Percentiles rank a stretch among this genome's conserved stretches.
Evolutionary conservation across 2,329 filamentous ascomycete species (phyloP).

Genomic region (Sarocladiaceae sp.): DNA sequence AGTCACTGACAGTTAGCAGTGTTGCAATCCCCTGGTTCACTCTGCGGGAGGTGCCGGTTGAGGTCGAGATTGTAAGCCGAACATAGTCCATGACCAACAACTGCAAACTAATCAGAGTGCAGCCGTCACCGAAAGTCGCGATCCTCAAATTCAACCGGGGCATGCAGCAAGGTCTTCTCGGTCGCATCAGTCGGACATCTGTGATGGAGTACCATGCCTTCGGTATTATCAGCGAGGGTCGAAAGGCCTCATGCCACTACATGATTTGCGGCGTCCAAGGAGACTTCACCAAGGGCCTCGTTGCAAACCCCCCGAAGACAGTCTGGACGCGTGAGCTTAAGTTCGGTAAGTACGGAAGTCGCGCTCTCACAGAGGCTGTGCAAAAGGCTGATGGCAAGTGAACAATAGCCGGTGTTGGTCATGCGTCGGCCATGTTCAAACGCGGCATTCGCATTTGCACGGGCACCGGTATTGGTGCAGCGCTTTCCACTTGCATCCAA

Average conservation of each 20-base stretch:
- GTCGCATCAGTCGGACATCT: slow-evolving; percentile 33
- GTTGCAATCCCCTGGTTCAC: slow-evolving; percentile 33
- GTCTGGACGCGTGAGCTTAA: slow-evolving; percentile 35
- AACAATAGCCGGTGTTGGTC: slow-evolving; percentile 34
- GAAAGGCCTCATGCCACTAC: slow-evolving; percentile 28
- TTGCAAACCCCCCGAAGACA: slow-evolving; percentile 30
- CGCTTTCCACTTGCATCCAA: slow-evolving; percentile 35
- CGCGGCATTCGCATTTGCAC: slow-evolving; percentile 34
- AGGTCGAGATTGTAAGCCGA: slow-evolving; percentile 30
- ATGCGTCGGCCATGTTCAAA: slow-evolving; percentile 36
- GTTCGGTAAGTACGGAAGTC: slow-evolving; percentile 27
- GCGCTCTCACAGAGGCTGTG: no score
- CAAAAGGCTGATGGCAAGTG: background rate
- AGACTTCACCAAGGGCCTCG: slow-evolving; percentile 32
- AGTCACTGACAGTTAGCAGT: slow-evolving; percentile 20
- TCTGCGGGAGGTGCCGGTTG: slow-evolving; percentile 30
- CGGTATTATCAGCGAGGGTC: slow-evolving; percentile 34
- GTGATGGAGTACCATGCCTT: slow-evolving; percentile 38
- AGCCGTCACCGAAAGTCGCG: slow-evolving; percentile 35
- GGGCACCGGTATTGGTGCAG: slow-evolving; percentile 33
- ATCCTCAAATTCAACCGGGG: slow-evolving; percentile 31
- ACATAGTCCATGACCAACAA: no score
- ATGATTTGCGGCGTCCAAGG: slow-evolving; percentile 37
- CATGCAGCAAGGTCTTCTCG: slow-evolving; percentile 35
- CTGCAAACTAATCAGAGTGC: background rate